Percentiles rank a stretch among this genome's conserved stretches.
phyloP scores from a whole-genome alignment of 2,329 filamentous ascomycete species.

The Phialophora verrucosa region DNA sequence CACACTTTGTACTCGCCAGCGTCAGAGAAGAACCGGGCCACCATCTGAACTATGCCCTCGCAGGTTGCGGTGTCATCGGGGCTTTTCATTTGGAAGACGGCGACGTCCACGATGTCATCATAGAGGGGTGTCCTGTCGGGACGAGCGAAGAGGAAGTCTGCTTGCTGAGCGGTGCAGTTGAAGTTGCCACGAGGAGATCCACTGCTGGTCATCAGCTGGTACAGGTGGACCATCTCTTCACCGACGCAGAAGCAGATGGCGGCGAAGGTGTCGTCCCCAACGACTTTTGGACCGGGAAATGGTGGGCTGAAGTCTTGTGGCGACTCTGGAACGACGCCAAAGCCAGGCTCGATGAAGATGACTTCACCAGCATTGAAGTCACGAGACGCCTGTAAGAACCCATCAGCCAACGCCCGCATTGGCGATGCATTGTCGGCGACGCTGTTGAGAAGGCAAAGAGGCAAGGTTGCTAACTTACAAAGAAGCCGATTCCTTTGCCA shows the following conservation, averaged over 20 bases:
- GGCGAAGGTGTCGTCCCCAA: not conserved
- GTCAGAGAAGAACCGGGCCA: conserved; percentile 3
- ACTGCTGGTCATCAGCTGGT: not conserved
- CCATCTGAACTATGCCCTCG: not conserved
- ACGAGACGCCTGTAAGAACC: not conserved
- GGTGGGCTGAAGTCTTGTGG: not conserved
- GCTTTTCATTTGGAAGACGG: not conserved
- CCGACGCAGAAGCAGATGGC: not conserved
- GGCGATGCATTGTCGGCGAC: not conserved
- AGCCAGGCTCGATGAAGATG: conserved; percentile 8
- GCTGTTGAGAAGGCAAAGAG: not conserved
- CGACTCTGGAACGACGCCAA: not conserved
- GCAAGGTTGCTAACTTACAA: not conserved
- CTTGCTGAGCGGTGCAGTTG: not conserved
- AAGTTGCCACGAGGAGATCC: not conserved
- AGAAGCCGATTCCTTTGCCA: conserved; percentile 14
- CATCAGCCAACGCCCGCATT: not conserved
- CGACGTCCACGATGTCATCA: not conserved
- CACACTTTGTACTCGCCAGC: not conserved
- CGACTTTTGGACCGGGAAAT: not conserved
- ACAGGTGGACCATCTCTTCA: not conserved
- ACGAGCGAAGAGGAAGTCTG: not conserved
- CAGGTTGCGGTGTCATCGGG: not conserved
- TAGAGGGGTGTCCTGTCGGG: not conserved
- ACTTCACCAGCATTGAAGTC: conserved; percentile 4